Evolutionary conservation across 2,329 filamentous ascomycete genomes (phyloP).

Genomic region (Hypocreales sp.): DNA sequence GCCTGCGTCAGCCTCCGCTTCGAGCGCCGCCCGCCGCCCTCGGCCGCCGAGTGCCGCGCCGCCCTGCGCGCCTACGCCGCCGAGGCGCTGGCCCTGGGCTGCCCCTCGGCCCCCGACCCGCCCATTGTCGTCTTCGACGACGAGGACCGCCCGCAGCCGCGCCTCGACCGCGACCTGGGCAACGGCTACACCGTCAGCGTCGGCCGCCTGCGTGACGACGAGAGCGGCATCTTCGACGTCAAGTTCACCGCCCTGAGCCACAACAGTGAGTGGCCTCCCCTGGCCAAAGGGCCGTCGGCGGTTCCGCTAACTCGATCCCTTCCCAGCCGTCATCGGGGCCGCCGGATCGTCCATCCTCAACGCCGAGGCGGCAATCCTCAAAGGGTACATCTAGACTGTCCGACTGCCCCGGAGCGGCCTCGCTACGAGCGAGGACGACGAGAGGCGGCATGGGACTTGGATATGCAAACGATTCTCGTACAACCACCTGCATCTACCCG

Average conservation of each 20-base stretch:
- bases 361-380: constrained; percentile 79
- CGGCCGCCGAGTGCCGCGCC: constrained; percentile 58
- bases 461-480: too few relatives aligned
- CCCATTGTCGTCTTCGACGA: constrained; percentile 85
- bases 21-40: constrained; percentile 57
- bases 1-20: constrained; percentile 87
- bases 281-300: too few relatives aligned
- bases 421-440: too few relatives aligned
- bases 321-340: constrained; percentile 70
- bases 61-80: constrained; percentile 69
- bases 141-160: constrained; percentile 76
- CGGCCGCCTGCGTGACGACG: constrained; percentile 72
- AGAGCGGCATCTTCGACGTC: constrained; percentile 80
- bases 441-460: too few relatives aligned
- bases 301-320: too few relatives aligned
- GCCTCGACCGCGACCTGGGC: constrained; percentile 74
- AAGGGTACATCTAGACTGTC: constrained; percentile 66
- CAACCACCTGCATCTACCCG: too few relatives aligned
- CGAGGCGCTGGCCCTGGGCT: constrained; percentile 71
- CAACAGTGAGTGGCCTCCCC: constrained; percentile 32
- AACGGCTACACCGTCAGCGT: constrained; percentile 85
- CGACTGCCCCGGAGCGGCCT: too few relatives aligned
- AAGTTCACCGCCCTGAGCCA: constrained; percentile 92
- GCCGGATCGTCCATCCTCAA: constrained; percentile 94
- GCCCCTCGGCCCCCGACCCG: constrained; percentile 67